Conservation (phyloP, 306 rosid genomes). For the Arachis stenosperma region DNA sequence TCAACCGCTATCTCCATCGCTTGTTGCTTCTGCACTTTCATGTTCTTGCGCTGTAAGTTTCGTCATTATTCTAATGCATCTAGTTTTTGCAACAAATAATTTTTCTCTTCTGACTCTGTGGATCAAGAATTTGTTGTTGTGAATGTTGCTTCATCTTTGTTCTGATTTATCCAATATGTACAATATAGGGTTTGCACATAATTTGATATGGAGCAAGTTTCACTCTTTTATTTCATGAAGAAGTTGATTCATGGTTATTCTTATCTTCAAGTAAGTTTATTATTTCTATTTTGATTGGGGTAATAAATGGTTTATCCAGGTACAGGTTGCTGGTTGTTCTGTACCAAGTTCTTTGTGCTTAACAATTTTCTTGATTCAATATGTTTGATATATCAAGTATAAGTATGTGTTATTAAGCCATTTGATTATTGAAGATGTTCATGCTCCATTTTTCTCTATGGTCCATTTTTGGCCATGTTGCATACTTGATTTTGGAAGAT, state of each 20-base stretch:
- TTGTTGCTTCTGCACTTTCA: neutral
- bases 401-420: too few relatives aligned
- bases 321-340: too few relatives aligned
- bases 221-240: neutral
- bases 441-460: too few relatives aligned
- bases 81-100: too few relatives aligned
- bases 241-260: neutral
- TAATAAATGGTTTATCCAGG: too few relatives aligned
- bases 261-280: neutral
- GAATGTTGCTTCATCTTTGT: constrained; percentile 3
- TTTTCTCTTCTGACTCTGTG: too few relatives aligned
- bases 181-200: neutral
- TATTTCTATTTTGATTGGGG: neutral
- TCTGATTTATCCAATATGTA: neutral
- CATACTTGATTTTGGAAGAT: too few relatives aligned
- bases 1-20: neutral
- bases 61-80: neutral
- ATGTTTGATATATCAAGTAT: too few relatives aligned
- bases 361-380: too few relatives aligned
- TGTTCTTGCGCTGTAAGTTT: neutral
- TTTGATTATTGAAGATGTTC: too few relatives aligned
- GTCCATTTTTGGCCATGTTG: too few relatives aligned
- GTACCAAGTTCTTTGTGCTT: too few relatives aligned
- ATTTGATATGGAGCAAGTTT: neutral
- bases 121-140: neutral